Conservation (phyloP, 768 basidiomycete species). For the Rhodocollybia butyracea region DNA sequence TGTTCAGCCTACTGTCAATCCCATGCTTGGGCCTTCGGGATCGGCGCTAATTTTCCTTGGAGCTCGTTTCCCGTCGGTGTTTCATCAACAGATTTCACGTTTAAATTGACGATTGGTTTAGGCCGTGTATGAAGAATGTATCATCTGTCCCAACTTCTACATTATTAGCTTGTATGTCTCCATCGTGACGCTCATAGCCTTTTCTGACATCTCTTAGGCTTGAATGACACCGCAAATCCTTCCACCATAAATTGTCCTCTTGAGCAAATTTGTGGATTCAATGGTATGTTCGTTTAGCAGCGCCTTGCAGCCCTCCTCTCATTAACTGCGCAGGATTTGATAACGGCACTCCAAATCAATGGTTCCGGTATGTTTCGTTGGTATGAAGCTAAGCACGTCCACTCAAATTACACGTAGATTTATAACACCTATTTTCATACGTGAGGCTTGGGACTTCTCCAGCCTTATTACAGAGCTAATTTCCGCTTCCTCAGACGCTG, state of each 20-base stretch:
- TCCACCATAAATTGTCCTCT: conserved; percentile 67
- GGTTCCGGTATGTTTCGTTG: conserved; percentile 36
- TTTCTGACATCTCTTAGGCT: conserved; percentile 38
- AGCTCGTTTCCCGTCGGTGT: conserved; percentile 69
- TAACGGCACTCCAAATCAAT: conserved; percentile 40
- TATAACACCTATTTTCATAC: conserved; percentile 85
- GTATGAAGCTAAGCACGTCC: not conserved
- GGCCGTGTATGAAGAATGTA: conserved; percentile 74
- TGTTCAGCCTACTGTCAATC: conserved; percentile 71
- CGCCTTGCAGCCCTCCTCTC: not conserved
- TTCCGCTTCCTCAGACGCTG: conserved; percentile 48
- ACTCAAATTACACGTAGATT: conserved; percentile 46
- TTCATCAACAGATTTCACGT: not conserved
- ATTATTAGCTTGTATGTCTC: conserved; percentile 53
- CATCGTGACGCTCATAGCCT: not conserved
- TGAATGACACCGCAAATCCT: conserved; percentile 85
- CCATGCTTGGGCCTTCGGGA: conserved; percentile 87
- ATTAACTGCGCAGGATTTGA: conserved; percentile 32
- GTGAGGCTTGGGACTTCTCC: not conserved
- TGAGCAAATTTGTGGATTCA: conserved; percentile 86
- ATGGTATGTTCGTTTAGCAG: conserved; percentile 48
- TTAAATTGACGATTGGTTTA: not conserved
- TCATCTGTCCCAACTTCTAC: conserved; percentile 50
- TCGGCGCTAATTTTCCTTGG: conserved; percentile 84
- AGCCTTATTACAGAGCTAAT: not conserved